Conservation (phyloP, 2,329 filamentous ascomycete species). For the Alternaria triticina region DNA sequence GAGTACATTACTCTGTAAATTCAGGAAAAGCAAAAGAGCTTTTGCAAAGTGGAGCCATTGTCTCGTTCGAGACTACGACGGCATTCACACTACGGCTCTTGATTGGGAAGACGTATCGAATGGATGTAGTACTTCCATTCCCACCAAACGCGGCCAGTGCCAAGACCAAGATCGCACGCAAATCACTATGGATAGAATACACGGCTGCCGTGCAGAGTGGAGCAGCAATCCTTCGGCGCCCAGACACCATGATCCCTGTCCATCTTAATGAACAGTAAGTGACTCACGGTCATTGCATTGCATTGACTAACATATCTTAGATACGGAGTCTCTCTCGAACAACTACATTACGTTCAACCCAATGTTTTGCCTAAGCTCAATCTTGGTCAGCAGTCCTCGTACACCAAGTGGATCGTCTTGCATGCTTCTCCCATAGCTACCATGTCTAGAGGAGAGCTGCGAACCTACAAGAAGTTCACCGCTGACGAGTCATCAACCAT, state of each 20-base stretch:
- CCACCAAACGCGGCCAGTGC: neutral
- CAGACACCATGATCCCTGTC: neutral
- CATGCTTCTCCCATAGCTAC: neutral
- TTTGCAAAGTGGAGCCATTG: neutral
- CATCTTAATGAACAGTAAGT: neutral
- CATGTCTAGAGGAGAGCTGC: neutral
- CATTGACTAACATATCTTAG: neutral
- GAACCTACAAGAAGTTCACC: neutral
- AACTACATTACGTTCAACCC: neutral
- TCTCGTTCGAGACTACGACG: neutral
- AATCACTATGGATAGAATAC: conserved; percentile 10
- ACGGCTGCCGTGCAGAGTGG: neutral
- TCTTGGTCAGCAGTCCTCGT: neutral
- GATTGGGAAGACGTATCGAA: neutral
- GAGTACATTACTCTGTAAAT: neutral
- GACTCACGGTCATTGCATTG: neutral
- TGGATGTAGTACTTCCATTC: neutral
- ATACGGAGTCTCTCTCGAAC: neutral
- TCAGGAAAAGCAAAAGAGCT: neutral
- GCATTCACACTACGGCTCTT: neutral
- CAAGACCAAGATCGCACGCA: conserved; percentile 13
- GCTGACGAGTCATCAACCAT: neutral
- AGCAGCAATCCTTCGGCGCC: neutral
- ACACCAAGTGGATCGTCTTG: neutral
- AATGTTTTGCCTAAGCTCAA: neutral